These are phyloP conservation scores for Venustampulla echinocandica DNA, from an alignment of 495 filamentous ascomycete species.

Conservation along the genomic window DNA sequence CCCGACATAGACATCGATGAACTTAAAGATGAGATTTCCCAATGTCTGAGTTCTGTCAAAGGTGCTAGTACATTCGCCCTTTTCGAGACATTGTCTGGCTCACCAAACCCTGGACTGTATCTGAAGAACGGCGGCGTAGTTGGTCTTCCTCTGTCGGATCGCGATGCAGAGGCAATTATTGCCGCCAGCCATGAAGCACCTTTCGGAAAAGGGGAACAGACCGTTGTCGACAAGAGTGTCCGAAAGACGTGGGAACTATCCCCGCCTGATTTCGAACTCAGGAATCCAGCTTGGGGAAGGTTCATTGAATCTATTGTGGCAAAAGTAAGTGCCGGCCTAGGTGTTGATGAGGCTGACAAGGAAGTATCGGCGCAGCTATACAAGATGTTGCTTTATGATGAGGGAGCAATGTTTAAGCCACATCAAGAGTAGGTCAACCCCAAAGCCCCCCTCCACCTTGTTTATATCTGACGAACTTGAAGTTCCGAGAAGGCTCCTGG, in stretches of 20 bases:
- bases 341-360: slow-evolving; percentile 19
- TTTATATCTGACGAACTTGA: slow-evolving; percentile 7
- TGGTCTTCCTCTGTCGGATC: slow-evolving; percentile 33
- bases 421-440: slow-evolving; percentile 35
- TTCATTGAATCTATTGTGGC: slow-evolving; percentile 20
- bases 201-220: slow-evolving; percentile 37
- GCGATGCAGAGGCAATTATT: slow-evolving; percentile 34
- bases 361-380: slow-evolving; percentile 37
- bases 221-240: slow-evolving; percentile 37
- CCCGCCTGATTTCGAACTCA: slow-evolving; percentile 33
- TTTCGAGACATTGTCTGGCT: slow-evolving; percentile 1
- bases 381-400: slow-evolving; percentile 49
- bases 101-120: slow-evolving; percentile 32
- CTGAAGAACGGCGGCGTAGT: slow-evolving; percentile 33
- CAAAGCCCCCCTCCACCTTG: background rate
- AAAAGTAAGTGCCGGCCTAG: slow-evolving; percentile 25
- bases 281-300: slow-evolving; percentile 28
- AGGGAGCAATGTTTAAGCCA: slow-evolving; percentile 44
- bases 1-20: no score
- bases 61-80: slow-evolving; percentile 2
- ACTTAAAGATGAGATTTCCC: background rate
- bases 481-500: slow-evolving; percentile 43
- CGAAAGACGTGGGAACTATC: slow-evolving; percentile 45
- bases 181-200: slow-evolving; percentile 34
- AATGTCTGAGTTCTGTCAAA: slow-evolving; percentile 5